phyloP scores from a whole-genome alignment of 495 filamentous ascomycete genomes.

The Aspergillus sclerotiicarbonarius region DNA sequence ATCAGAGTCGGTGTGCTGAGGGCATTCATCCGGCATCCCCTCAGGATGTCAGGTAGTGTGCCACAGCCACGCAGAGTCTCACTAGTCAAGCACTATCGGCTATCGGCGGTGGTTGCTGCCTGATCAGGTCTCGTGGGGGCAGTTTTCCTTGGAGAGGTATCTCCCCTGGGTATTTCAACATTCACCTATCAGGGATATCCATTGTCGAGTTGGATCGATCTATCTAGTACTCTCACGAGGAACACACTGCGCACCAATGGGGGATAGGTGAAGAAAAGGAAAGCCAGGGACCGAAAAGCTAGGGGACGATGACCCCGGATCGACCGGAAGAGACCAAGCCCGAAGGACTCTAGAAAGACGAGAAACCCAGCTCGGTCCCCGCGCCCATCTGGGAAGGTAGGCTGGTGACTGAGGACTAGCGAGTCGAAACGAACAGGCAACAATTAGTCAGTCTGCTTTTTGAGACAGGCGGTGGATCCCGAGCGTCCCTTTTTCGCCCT shows the following conservation, averaged over 20 bases:
- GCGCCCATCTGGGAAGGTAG: conserved; percentile 3
- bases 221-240: no score
- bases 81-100: no score
- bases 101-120: background rate
- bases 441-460: no score
- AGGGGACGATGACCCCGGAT: conserved; percentile 20
- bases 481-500: no score
- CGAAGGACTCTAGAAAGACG: background rate
- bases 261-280: background rate
- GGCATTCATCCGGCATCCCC: no score
- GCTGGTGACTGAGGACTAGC: background rate
- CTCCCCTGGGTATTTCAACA: no score
- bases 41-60: background rate
- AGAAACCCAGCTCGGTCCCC: background rate
- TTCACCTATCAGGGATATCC: no score
- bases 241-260: background rate
- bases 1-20: background rate
- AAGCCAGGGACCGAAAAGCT: background rate
- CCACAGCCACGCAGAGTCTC: background rate
- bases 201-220: background rate
- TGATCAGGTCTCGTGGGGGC: background rate
- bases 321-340: conserved; percentile 16
- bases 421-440: background rate
- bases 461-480: no score
- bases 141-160: no score